phyloP scores from a whole-genome alignment of 257 asterid genomes.

The Leonotis leonurus region DNA sequence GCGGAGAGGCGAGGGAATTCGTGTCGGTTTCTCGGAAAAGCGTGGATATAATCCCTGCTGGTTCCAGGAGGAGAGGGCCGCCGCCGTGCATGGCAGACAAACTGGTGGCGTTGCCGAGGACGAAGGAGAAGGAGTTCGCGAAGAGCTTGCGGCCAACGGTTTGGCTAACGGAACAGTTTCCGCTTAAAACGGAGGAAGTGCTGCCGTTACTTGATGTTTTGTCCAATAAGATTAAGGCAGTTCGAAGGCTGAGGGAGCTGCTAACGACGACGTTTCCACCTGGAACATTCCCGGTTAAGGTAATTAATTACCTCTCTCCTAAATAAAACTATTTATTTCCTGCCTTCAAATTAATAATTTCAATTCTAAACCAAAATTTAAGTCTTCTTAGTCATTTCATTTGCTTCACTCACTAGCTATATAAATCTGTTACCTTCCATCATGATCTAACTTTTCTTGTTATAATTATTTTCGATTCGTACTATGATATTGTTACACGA shows the following conservation, averaged over 20 bases:
- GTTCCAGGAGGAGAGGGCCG: slow-evolving; percentile 28
- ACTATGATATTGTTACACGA: too few species aligned
- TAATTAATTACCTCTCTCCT: slow-evolving; percentile 29
- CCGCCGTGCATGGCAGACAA: slow-evolving; percentile 31
- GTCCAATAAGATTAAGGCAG: slow-evolving; percentile 76
- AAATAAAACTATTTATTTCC: neutral
- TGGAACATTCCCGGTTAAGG: slow-evolving; percentile 91
- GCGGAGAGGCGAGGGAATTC: slow-evolving; percentile 61
- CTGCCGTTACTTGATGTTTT: slow-evolving; percentile 81
- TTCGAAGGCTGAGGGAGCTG: slow-evolving; percentile 81
- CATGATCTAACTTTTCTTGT: too few species aligned
- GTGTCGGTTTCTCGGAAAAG: slow-evolving; percentile 76
- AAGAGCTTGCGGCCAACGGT: slow-evolving; percentile 65
- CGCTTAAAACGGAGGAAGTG: slow-evolving; percentile 78
- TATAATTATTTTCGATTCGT: too few species aligned
- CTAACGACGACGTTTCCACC: slow-evolving; percentile 69
- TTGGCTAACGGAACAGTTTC: slow-evolving; percentile 90
- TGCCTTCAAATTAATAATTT: neutral
- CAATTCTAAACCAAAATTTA: neutral
- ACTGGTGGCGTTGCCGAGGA: slow-evolving; percentile 60
- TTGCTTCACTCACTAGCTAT: too few species aligned
- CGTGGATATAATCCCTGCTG: slow-evolving; percentile 73
- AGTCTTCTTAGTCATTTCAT: too few species aligned
- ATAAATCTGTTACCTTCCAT: too few species aligned
- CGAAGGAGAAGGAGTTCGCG: slow-evolving; percentile 68